These are phyloP conservation scores for Syzygium aqueum DNA, from an alignment of 345 rosid species.

Conservation along the genomic window DNA sequence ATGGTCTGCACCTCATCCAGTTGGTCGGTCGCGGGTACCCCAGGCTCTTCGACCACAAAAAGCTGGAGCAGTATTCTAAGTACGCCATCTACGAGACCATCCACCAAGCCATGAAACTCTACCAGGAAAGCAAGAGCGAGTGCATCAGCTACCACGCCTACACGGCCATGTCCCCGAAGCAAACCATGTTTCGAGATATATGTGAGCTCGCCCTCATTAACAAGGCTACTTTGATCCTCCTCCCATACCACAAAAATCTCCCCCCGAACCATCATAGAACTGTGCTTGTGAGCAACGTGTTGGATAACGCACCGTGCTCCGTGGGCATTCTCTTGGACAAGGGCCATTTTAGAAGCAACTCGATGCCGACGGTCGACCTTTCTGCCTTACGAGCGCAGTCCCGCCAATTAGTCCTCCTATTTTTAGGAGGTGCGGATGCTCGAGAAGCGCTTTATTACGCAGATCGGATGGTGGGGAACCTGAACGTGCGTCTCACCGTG, in stretches of 20 bases:
- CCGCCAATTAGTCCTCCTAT: constrained; percentile 30
- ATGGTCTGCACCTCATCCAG: constrained; percentile 49
- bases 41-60: constrained; percentile 33
- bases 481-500: constrained; percentile 30
- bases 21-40: constrained; percentile 52
- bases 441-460: constrained; percentile 63
- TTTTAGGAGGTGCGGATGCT: constrained; percentile 72
- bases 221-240: constrained; percentile 41
- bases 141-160: constrained; percentile 25
- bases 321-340: constrained; percentile 55
- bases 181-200: constrained; percentile 64
- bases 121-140: constrained; percentile 25
- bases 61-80: neutral
- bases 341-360: constrained; percentile 17
- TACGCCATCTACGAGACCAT: constrained; percentile 13
- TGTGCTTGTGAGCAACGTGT: constrained; percentile 27
- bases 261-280: constrained; percentile 1
- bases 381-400: neutral
- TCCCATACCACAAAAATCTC: constrained; percentile 42
- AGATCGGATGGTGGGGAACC: constrained; percentile 40
- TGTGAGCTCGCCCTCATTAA: constrained; percentile 52
- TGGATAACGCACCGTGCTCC: constrained; percentile 68
- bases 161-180: constrained; percentile 38
- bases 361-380: neutral
- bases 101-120: constrained; percentile 27